These are phyloP conservation scores for Malus hybrid DNA, from an alignment of 331 rosid species.

Conservation along the genomic window DNA sequence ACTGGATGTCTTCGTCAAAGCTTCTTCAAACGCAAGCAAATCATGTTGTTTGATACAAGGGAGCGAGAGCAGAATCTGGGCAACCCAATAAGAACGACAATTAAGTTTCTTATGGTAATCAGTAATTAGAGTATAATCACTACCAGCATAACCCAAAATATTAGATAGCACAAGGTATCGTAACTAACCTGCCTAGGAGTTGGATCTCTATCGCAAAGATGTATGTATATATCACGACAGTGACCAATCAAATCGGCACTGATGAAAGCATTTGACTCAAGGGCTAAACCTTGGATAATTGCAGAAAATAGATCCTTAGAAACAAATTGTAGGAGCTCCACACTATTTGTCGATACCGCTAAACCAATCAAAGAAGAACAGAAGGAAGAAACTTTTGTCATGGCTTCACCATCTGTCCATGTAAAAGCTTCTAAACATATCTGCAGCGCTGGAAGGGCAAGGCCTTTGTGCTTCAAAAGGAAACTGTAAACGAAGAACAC, in stretches of 20 bases:
- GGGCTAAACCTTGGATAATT: conserved; percentile 74
- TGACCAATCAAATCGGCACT: conserved; percentile 83
- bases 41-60: conserved; percentile 68
- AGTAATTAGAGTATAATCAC: not conserved
- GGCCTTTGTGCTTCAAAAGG: conserved; percentile 62
- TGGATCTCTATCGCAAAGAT: conserved; percentile 79
- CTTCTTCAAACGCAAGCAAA: conserved; percentile 82
- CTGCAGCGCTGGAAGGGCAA: conserved; percentile 70
- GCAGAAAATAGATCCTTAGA: conserved; percentile 80
- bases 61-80: conserved; percentile 71
- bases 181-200: conserved; percentile 87
- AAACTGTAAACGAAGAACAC: conserved; percentile 42
- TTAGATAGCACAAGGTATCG: not conserved
- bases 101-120: conserved; percentile 1
- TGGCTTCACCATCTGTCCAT: conserved; percentile 88
- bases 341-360: conserved; percentile 45
- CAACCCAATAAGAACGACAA: conserved; percentile 1
- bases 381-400: conserved; percentile 66
- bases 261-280: conserved; percentile 81
- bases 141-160: not conserved
- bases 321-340: conserved; percentile 66
- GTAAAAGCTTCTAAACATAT: conserved; percentile 70
- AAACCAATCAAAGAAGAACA: conserved; percentile 60
- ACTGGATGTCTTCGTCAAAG: conserved; percentile 75
- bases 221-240: conserved; percentile 82